Conservation (phyloP, 2,329 filamentous ascomycete genomes). For the Aureobasidium lini region DNA sequence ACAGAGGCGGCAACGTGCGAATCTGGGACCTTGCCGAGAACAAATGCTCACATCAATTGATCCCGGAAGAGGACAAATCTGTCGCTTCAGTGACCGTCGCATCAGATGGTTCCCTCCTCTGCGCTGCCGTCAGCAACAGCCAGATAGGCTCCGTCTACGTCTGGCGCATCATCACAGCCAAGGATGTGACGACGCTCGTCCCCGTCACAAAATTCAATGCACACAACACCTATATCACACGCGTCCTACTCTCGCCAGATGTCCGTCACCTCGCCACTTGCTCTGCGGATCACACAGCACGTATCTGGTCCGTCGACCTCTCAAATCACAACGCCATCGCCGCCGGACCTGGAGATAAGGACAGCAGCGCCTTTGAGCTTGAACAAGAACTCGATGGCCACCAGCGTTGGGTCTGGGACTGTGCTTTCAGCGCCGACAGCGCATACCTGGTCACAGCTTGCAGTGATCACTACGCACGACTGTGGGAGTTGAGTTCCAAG, state of each 20-base stretch:
- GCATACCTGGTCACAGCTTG: constrained; percentile 91
- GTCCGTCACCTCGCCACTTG: constrained; percentile 92
- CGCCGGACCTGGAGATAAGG: constrained; percentile 2
- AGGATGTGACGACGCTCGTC: constrained; percentile 74
- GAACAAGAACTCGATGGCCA: constrained; percentile 84
- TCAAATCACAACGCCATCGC: constrained; percentile 14
- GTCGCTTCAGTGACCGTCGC: constrained; percentile 94
- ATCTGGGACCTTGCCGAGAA: constrained; percentile 98
- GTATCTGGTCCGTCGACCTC: constrained; percentile 89
- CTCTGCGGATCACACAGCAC: constrained; percentile 86
- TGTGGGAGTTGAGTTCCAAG: constrained; percentile 84
- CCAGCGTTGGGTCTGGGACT: constrained; percentile 97
- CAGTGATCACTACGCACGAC: constrained; percentile 82
- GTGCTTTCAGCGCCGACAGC: constrained; percentile 86
- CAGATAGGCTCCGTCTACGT: constrained; percentile 88
- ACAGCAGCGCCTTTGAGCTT: constrained; percentile 57
- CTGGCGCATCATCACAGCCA: constrained; percentile 83
- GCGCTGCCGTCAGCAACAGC: constrained; percentile 73
- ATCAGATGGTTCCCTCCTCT: constrained; percentile 85
- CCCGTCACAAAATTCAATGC: constrained; percentile 85
- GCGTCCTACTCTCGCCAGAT: constrained; percentile 83
- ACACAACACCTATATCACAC: constrained; percentile 87
- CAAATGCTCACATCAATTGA: constrained; percentile 90
- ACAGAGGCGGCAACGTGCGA: constrained; percentile 82
- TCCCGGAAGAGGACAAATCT: constrained; percentile 90